Evolutionary conservation across 495 filamentous ascomycete species (phyloP), one percentile per base, ranked within the genome.

Genomic region (Hypoxylon subgilvum): DNA sequence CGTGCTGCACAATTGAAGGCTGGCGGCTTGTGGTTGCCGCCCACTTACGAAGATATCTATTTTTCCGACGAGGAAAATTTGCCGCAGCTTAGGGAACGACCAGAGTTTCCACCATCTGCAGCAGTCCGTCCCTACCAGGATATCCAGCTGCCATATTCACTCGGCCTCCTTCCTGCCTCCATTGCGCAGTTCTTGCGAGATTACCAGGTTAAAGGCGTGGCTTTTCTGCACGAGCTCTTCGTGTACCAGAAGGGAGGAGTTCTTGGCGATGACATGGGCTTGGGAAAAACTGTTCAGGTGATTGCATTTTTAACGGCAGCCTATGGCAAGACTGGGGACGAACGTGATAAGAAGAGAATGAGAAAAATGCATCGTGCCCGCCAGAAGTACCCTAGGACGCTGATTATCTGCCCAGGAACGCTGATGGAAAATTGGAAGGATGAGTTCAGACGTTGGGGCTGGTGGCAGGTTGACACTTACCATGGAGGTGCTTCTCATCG

Each of bases 221-320:
- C 81, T 13, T 97, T 97, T 67, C 75, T 98, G 4, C 95, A 98
- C 69, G 82, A 91, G 54, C 75, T 87, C 23, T 98, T 98, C 65
- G 88, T 97, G n/a, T 94, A 90, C 64, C 95, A 97, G 56, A 89
- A 86, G 51, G 94, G 95, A 2, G 92, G 90, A 3, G 88, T 98
- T 16, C 79, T 98, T 1, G 84, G 95, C 1, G 94, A 98, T 71
- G 94, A 98, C 66, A 98, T 98, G 94, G 94, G 94, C 25, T 73
- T 98, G 25, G 94, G 94, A 0, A 98, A 98, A 72, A 98, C 94
- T 0, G 90, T 98, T 9, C 94, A 98, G 72, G 91, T 98, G 19
- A 95, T 93, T 54, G 90, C 93, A 0, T 98, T 97, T 63, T 79
- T 98, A 27, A 92, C 91, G 0, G 92, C 86, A 5, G 91, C 90